These are phyloP conservation scores for Macrolepiota dolichaula DNA, from an alignment of 768 basidiomycete genomes.

Conservation along the genomic window DNA sequence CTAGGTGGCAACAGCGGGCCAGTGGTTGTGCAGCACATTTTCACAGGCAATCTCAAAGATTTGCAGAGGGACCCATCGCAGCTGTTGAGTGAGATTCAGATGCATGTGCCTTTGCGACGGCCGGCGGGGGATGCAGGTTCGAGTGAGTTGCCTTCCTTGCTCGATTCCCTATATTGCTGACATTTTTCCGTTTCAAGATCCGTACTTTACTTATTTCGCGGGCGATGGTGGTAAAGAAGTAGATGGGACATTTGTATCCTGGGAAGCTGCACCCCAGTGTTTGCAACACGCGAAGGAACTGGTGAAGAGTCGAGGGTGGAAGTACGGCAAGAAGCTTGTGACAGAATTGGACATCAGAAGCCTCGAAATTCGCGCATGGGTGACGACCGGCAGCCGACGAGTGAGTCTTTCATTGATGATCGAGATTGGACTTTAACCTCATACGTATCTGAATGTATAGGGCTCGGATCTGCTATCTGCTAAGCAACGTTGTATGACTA, in stretches of 20 bases:
- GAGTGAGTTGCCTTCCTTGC: conserved; percentile 7
- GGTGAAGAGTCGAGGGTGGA: conserved; percentile 26
- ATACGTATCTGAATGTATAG: conserved; percentile 17
- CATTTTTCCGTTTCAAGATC: conserved; percentile 17
- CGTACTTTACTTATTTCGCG: conserved; percentile 25
- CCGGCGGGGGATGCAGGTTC: conserved; percentile 24
- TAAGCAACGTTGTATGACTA: conserved; percentile 21
- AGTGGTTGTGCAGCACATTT: conserved; percentile 38
- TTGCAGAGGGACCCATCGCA: conserved; percentile 36
- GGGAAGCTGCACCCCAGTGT: conserved; percentile 19
- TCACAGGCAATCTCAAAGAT: conserved; percentile 40
- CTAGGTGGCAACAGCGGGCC: neutral
- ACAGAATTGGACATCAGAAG: conserved; percentile 26
- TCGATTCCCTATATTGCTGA: neutral
- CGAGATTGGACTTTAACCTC: neutral
- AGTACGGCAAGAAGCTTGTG: conserved; percentile 30
- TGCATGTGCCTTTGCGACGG: conserved; percentile 26
- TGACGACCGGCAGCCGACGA: conserved; percentile 33
- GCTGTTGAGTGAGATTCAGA: conserved; percentile 38
- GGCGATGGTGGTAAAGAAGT: conserved; percentile 9
- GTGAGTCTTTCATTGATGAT: conserved; percentile 18
- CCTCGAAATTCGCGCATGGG: conserved; percentile 40
- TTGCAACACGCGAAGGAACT: conserved; percentile 24
- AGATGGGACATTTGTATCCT: conserved; percentile 6
- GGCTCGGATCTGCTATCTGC: conserved; percentile 22